These are phyloP conservation scores for Wallacemonas rigidus DNA, from an alignment of 208 protist species.

Conservation along the genomic window DNA sequence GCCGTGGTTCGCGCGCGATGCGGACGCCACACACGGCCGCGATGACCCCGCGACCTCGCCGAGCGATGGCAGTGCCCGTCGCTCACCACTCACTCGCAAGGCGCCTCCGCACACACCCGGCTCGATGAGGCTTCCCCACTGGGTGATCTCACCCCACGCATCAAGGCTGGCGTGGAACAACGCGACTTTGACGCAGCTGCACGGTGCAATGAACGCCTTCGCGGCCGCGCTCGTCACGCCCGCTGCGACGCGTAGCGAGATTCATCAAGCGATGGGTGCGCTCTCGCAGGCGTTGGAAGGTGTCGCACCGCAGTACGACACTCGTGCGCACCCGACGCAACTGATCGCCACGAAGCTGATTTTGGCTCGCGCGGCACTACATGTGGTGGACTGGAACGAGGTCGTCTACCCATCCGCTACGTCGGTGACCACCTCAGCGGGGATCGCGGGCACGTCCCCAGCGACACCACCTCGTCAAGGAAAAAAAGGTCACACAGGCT, in stretches of 20 bases:
- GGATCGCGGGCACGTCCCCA: not conserved
- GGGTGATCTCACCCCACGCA: constrained; percentile 6
- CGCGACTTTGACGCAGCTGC: constrained; percentile 26
- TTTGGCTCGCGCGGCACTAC: constrained; percentile 44
- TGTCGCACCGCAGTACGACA: constrained; percentile 58
- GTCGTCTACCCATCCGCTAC: constrained; percentile 7
- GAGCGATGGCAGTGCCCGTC: too few species aligned
- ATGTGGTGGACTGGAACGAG: constrained; percentile 6
- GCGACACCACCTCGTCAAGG: not conserved
- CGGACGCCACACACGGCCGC: too few species aligned
- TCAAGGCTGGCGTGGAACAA: constrained; percentile 2
- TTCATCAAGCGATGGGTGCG: constrained; percentile 3
- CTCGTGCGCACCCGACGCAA: constrained; percentile 45
- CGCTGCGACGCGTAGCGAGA: not conserved
- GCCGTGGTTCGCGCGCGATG: not conserved
- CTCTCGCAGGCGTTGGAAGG: constrained; percentile 42
- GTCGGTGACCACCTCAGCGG: constrained; percentile 9
- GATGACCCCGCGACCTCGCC: too few species aligned
- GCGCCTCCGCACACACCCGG: too few species aligned
- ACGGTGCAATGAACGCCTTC: constrained; percentile 41
- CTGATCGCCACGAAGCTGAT: constrained; percentile 59
- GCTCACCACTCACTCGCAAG: too few species aligned
- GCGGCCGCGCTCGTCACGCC: constrained; percentile 12
- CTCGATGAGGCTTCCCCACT: not conserved
- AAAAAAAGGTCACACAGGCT: not conserved